Base-by-base conservation (phyloP, 179 eudicot species). In the Heliamphora ciliata region DNA sequence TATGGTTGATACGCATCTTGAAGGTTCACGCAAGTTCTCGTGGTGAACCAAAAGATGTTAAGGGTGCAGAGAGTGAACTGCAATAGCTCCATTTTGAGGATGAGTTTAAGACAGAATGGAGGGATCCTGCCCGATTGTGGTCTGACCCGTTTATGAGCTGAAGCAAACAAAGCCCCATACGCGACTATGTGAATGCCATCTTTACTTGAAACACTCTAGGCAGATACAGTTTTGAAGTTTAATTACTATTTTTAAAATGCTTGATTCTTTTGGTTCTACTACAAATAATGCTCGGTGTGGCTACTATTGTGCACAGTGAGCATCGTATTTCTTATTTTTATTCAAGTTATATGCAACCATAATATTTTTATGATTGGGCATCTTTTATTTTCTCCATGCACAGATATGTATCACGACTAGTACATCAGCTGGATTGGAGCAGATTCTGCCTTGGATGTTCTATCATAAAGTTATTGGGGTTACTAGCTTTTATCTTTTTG, bases 381-480 rank as follows among this genome's bases (percentile, higher is more conserved):
- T 14, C 5, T n/a, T 66, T 80, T 14, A 3, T 21, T 76, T 58
- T 59, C 82, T 80, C 6, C 21, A 74, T 79, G 7, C 75, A 63
- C 89, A 93, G 98, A 93, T 93, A 83, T 91, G 97, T 72, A 87
- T 93, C 77, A 92, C 94, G 8, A 90, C 98, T 3, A 93, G 94
- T 87, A 93, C 98, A 60, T 92, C 98, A 74, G 97, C 91, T 67
- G 88, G 97, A 77, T 86, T 93, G 76, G 92, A 92, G 61, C 98
- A 93, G 91, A 93, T 93, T 76, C 90, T 93, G 51, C 98, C 98
- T 77, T 93, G 98, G 98, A 93, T 93, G 91, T 93, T 85, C 84
- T 93, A 86, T 83, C 98, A 93, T 87, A 93, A 93, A 88, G 98
- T 93, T 82, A 90, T 93, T 81, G 98, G 98, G 76, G 97, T 93